phyloP scores from a whole-genome alignment of 1,139 yeast genomes.

The Zhuliangozyma blackwelliae region DNA sequence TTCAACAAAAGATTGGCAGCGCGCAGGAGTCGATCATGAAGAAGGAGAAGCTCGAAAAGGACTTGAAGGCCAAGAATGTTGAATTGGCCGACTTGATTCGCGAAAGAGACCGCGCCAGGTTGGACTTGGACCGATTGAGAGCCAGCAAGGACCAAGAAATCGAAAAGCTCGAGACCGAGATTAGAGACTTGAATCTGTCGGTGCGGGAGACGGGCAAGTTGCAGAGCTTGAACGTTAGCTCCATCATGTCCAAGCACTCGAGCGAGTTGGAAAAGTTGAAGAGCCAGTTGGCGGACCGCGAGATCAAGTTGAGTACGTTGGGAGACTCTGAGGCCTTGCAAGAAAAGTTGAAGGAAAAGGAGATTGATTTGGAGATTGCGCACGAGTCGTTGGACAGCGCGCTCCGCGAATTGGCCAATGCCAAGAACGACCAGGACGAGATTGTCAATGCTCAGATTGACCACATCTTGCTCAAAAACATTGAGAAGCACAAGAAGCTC shows the following conservation, averaged over 20 bases:
- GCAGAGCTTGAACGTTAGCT: slow-evolving; percentile 62
- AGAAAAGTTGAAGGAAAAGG: slow-evolving; percentile 57
- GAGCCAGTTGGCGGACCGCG: slow-evolving; percentile 29
- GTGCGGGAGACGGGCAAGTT: slow-evolving; percentile 62
- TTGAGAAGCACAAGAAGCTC: slow-evolving; percentile 49
- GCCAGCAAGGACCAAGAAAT: slow-evolving; percentile 66
- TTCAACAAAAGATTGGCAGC: slow-evolving; percentile 85
- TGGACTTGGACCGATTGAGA: slow-evolving; percentile 71
- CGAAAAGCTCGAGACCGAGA: slow-evolving; percentile 62
- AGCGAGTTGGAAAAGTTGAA: slow-evolving; percentile 45
- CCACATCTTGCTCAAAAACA: slow-evolving; percentile 46
- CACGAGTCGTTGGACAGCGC: slow-evolving; percentile 80
- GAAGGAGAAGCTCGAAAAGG: slow-evolving; percentile 80
- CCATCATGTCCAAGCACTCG: slow-evolving; percentile 62
- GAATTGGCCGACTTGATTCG: slow-evolving; percentile 87
- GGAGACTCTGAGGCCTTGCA: slow-evolving; percentile 32
- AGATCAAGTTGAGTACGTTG: slow-evolving; percentile 15
- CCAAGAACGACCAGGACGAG: slow-evolving; percentile 52
- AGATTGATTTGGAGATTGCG: slow-evolving; percentile 74
- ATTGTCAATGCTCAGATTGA: slow-evolving; percentile 60
- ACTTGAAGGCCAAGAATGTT: slow-evolving; percentile 76
- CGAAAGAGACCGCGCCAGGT: slow-evolving; percentile 84
- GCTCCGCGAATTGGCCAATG: slow-evolving; percentile 52
- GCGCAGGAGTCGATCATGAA: slow-evolving; percentile 90
- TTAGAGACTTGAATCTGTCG: slow-evolving; percentile 58